Base-by-base conservation (phyloP, 805 yeast species). In the Saccharomycopsis malanga region DNA sequence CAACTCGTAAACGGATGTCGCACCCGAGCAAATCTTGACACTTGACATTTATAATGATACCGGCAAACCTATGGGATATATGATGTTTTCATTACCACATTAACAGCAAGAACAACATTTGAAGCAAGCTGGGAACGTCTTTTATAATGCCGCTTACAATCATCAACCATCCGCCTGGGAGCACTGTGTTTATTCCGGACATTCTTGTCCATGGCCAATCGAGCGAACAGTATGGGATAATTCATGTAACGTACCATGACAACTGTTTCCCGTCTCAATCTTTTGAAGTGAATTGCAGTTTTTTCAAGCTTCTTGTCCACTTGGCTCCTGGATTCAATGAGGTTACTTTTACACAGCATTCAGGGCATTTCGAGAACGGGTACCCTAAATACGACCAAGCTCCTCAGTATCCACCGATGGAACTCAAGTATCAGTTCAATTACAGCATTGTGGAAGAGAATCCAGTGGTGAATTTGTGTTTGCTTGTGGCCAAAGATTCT, bases 381-480 rank as follows among this genome's bases (percentile, higher is more conserved):
- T 21, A 56, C 42, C 63, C 63, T 2, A 27, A 37, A 12, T 44
- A 38, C 29, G 42, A 48, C 27, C 18, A 42, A 20, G 34, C 41
- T 5, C 7, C 52, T 14, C 27, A 40, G 5, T 20, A 45, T 29
- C 40, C 44, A 14, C 54, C 56, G 1, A 39, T 42, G 2, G 21
- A 39, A 2, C 46, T 57, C 17, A 46, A 59, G 0, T 48, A 76
- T 18, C 59, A 56, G 0, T 59, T 82, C 37, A 63, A 63, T 44
- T 82, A 79, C 59, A 61, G 68, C 0, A 88, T 87, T 0, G 58
- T 83, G 23, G 56, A 68, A 2, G 74, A 77, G 46, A 78, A 83
- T 56, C 84, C 84, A 40, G 93, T 93, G 0, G 65, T 89, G n/a
- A 93, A 89, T 61, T 62, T 89, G 42, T 87, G 93, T 58, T 60